A percentile compares a stretch with the other conserved stretches of the same genome.
Conservation (phyloP, 495 filamentous ascomycete species). For the Penicillium simplicissimum region DNA sequence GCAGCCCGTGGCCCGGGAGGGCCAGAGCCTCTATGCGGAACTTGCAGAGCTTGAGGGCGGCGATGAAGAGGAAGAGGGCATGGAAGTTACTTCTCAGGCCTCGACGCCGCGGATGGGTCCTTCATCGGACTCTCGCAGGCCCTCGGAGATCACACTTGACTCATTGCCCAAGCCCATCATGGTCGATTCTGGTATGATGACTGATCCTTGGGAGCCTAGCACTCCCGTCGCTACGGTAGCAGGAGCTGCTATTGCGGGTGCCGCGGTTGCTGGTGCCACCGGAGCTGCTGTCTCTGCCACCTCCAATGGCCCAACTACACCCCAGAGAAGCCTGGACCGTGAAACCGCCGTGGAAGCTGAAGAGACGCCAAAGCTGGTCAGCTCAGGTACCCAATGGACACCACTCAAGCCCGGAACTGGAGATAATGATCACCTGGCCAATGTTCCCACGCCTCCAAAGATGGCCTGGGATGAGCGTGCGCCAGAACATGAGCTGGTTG, state of each 20-base stretch:
- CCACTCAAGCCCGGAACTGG: slow-evolving; percentile 28
- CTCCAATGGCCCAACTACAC: slow-evolving; percentile 22
- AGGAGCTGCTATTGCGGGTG: slow-evolving; percentile 7
- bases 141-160: slow-evolving; percentile 37
- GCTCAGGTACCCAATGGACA: slow-evolving; percentile 42
- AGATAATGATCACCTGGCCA: slow-evolving; percentile 33
- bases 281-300: not conserved
- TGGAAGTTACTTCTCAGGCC: slow-evolving; percentile 49
- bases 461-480: slow-evolving; percentile 40
- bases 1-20: slow-evolving; percentile 53
- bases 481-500: slow-evolving; percentile 16
- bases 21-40: slow-evolving; percentile 88
- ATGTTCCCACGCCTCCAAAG: slow-evolving; percentile 42
- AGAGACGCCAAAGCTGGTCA: slow-evolving; percentile 28
- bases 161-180: slow-evolving; percentile 48
- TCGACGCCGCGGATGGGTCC: slow-evolving; percentile 52
- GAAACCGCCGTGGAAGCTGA: slow-evolving; percentile 20
- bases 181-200: slow-evolving; percentile 87
- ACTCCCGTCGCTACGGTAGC: slow-evolving; percentile 3
- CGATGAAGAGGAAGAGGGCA: slow-evolving; percentile 62
- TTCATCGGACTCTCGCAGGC: slow-evolving; percentile 38
- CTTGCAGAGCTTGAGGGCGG: slow-evolving; percentile 73
- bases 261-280: slow-evolving; percentile 8
- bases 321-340: slow-evolving; percentile 23
- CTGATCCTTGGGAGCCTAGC: slow-evolving; percentile 62